Base-by-base conservation (phyloP, 139 green algal species). In the Closterium sp. region DNA sequence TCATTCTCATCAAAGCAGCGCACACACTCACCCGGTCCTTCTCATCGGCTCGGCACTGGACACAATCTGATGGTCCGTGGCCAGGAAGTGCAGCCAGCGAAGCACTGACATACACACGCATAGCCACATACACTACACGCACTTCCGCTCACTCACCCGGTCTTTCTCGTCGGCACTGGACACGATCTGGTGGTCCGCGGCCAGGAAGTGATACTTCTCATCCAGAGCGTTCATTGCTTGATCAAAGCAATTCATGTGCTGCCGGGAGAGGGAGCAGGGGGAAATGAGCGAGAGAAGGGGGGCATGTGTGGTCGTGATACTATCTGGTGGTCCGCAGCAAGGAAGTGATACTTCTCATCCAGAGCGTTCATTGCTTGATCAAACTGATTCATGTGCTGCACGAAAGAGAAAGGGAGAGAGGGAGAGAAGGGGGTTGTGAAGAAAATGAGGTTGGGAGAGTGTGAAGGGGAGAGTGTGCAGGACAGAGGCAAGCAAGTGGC, bases 81-180 rank as follows among this genome's bases (percentile, higher is more conserved):
- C 42, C 5, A 62, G 42, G 42, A 62, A 62, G 42, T 62, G 42
- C 42, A 62, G 42, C 42, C 7, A 13, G 5, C 7, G 42, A 62
- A 13, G 42, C 42, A 62, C 5, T 62, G 42, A 5, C 42, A 62
- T 7, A 62, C 42, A 62, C 42, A 62, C 42, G 5, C 42, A 7
- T 62, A 13, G 42, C 42, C 42, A 62, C 42, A 62, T 7, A 13
- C 42, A 62, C 42, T n/a, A n/a, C 42, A 62, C 50, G 10, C 10
- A 17, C 45, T 17, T 4, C 4, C 17, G 21, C 50, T 24, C 50
- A 70, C 50, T 70, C 50, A 70, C 50, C 50, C 50, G 50, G 42
- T 96, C 92, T 50, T 96, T 89, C 90, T 98, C 94, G 92, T 97
- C 96, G 42, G 96, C 96, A 93, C 96, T 94, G 9, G 97, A 98